phyloP scores from a whole-genome alignment of 768 basidiomycete species.

The Wakefieldia striispora region DNA sequence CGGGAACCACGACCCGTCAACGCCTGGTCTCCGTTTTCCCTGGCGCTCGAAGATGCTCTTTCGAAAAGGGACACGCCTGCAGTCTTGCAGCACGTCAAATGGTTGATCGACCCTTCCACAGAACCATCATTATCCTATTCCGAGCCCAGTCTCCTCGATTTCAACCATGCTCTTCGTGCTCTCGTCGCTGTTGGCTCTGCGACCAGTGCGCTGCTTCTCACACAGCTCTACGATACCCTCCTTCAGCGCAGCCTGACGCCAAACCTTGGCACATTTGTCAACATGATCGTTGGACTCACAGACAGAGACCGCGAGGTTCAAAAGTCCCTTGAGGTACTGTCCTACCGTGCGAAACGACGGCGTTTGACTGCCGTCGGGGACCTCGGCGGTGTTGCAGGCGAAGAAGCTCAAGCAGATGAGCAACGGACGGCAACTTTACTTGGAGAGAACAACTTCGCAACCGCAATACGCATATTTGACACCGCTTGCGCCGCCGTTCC shows the following conservation, averaged over 20 bases:
- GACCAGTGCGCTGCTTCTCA: conserved; percentile 53
- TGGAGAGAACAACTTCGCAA: conserved; percentile 66
- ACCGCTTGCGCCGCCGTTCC: conserved; percentile 42
- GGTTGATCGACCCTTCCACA: conserved; percentile 35
- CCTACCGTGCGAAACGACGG: conserved; percentile 40
- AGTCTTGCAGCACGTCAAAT: conserved; percentile 15
- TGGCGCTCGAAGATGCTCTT: conserved; percentile 19
- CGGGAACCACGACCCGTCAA: conserved; percentile 26
- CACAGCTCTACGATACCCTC: conserved; percentile 74
- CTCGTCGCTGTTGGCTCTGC: conserved; percentile 39
- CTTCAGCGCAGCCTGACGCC: conserved; percentile 60
- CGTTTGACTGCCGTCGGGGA: conserved; percentile 5
- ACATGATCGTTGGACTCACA: conserved; percentile 60
- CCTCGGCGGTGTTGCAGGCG: conserved; percentile 2
- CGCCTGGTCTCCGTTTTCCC: conserved; percentile 19
- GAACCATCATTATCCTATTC: conserved; percentile 27
- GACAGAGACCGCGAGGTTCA: conserved; percentile 67
- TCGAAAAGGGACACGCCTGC: conserved; percentile 6
- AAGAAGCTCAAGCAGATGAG: conserved; percentile 23
- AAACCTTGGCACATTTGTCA: conserved; percentile 57
- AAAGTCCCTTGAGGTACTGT: conserved; percentile 40
- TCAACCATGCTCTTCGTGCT: conserved; percentile 57
- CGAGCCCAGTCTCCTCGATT: conserved; percentile 47
- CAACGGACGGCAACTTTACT: conserved; percentile 44
- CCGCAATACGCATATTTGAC: conserved; percentile 73